Base-by-base conservation (phyloP, 441 rosid genomes). In the Adansonia grandidieri region DNA sequence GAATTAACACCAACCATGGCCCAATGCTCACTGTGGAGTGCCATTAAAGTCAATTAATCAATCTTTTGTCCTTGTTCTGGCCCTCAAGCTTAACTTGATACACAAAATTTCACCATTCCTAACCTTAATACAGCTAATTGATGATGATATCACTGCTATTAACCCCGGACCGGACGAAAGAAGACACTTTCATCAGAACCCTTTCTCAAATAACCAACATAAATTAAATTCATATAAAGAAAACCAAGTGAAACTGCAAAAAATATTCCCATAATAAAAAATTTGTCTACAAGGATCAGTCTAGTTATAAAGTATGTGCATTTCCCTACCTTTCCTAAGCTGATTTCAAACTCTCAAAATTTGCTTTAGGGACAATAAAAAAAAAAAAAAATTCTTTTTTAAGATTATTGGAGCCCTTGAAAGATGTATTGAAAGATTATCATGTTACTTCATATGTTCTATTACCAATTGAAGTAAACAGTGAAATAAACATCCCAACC, bases 41-140 rank as follows among this genome's bases (percentile, higher is more conserved):
- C 40, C 83, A 84, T 80, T 65, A 74, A 88, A 88, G 89, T 71
- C 57, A 45, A 37, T 84, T 73, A 50, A 79, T 76, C 57, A n/a
- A 45, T 17, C 13, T 54, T 54, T 11, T 15, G 48, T 53, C 60
- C 65, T 76, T 66, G 20, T 53, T 65, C 17, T 63, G 24, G 19
- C 42, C 24, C 11, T 61, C 53, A 58, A 58, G 5, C 64, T 56
- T 54, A 56, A 19, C 50, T 56, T 56, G 5, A 57, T 32, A 42
- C 77, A 19, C 77, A 56, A 73, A 57, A 9, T 28, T 57, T 53
- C 32, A 19, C 50, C 24, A 54, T 10, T 56, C 32, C 64, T 37
- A 37, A 72, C 24, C 32, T 54, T 53, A 53, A 51, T 7, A 53
- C 48, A 42, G 28, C 71, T 9, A n/a, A 17, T 8, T 63, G 71